These are phyloP conservation scores for Corylus americana DNA, from an alignment of 306 rosid species.

Conservation along the genomic window DNA sequence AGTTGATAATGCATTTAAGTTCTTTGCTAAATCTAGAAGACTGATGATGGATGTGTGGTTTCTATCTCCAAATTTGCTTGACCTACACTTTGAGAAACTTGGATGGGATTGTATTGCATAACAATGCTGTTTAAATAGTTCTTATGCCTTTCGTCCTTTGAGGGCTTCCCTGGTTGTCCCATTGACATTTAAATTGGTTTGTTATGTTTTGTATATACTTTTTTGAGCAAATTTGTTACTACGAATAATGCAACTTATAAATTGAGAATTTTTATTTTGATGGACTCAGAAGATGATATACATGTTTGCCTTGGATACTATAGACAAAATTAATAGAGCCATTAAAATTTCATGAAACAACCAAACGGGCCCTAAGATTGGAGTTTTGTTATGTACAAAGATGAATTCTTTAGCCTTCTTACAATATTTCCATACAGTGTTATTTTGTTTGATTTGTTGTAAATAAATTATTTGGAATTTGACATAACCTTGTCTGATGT, in stretches of 20 bases:
- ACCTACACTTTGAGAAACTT: not conserved
- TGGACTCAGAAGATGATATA: not conserved
- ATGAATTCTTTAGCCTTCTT: not conserved
- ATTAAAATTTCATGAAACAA: not conserved
- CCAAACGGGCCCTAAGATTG: not conserved
- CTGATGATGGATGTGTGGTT: not conserved
- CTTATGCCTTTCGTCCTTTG: not conserved
- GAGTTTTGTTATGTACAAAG: not conserved
- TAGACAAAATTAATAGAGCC: not conserved
- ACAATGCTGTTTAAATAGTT: not conserved
- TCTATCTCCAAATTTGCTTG: not conserved
- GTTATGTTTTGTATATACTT: not conserved
- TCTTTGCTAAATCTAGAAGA: not conserved
- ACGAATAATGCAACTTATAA: not conserved
- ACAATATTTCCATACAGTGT: not conserved
- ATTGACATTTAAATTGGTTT: not conserved
- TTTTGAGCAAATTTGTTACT: not conserved
- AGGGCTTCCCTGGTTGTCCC: not conserved
- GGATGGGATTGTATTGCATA: not conserved
- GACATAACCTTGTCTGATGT: not conserved
- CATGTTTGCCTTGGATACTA: not conserved
- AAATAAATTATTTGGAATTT: not conserved
- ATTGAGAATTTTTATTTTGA: not conserved
- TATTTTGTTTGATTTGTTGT: not conserved
- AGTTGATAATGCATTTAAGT: not conserved